A percentile compares a stretch with the other conserved stretches of the same genome.
Evolutionary conservation across 192 early-diverging fungal genomes (phyloP).

Genomic region (Lobosporangium transversale): DNA sequence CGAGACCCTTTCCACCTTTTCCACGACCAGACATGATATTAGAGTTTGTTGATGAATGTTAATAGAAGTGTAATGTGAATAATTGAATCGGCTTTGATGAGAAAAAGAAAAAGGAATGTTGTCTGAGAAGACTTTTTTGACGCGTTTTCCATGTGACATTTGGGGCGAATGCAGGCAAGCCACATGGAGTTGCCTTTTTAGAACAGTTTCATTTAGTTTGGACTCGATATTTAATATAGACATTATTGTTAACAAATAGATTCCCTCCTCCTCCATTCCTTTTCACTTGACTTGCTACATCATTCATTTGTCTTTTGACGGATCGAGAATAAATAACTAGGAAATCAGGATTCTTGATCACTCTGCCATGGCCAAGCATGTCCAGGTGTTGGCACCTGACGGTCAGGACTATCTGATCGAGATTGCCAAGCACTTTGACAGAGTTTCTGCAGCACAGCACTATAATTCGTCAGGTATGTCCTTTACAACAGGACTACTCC

Average conservation of each 20-base stretch:
- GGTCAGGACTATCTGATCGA: slow-evolving; percentile 39
- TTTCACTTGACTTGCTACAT: background rate
- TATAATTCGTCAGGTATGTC: slow-evolving; percentile 48
- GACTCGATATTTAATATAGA: too few species aligned
- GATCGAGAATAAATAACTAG: background rate
- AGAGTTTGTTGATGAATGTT: too few species aligned
- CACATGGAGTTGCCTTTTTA: background rate
- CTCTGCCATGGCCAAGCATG: slow-evolving; percentile 40
- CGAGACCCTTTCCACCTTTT: slow-evolving; percentile 98
- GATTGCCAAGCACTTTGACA: slow-evolving; percentile 35
- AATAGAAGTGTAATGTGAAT: slow-evolving; percentile 82
- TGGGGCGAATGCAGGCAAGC: background rate
- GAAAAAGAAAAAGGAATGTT: background rate
- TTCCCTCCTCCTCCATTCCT: background rate
- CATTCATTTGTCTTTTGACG: background rate
- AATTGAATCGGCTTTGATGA: background rate
- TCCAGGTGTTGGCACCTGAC: slow-evolving; percentile 29
- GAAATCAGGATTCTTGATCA: too few species aligned
- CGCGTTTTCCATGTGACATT: background rate
- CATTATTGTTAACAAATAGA: background rate
- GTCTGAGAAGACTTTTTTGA: background rate
- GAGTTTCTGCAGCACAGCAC: slow-evolving; percentile 12
- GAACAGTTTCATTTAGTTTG: too few species aligned
- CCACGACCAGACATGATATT: slow-evolving; percentile 92
- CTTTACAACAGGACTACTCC: slow-evolving; percentile 61